phyloP scores from a whole-genome alignment of 1,284 basidiomycete genomes.

The Singerocomus inundabilis region DNA sequence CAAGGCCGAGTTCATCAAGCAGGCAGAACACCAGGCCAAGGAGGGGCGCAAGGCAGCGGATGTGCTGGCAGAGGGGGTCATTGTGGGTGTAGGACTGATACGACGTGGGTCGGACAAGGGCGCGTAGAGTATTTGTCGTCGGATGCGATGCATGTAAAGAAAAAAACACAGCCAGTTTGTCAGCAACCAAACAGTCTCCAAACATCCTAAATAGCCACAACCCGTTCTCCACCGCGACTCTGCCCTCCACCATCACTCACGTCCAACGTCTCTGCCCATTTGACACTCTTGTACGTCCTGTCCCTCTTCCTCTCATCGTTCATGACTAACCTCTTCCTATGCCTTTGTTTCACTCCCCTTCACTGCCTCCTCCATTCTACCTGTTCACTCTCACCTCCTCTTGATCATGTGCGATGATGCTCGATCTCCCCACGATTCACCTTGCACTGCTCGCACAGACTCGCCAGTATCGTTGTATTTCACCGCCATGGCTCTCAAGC shows the following conservation, averaged over 20 bases:
- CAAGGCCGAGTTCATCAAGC: conserved; percentile 72
- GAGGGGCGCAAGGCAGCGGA: conserved; percentile 74
- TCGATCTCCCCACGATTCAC: conserved; percentile 31
- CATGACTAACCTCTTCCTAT: neutral
- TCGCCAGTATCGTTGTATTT: conserved; percentile 31
- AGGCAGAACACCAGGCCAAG: conserved; percentile 61
- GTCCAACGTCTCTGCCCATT: conserved; percentile 6
- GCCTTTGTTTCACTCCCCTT: neutral
- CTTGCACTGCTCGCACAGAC: conserved; percentile 20
- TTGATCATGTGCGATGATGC: conserved; percentile 46
- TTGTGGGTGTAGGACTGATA: conserved; percentile 74
- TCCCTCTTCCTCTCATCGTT: neutral
- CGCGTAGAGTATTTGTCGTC: too few species aligned
- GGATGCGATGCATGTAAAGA: too few species aligned
- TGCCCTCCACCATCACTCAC: conserved; percentile 51
- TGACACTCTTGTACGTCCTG: conserved; percentile 28
- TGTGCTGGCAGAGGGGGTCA: conserved; percentile 70
- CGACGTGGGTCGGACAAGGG: conserved; percentile 49
- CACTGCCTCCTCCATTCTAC: neutral
- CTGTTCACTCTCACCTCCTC: neutral
- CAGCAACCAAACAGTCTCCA: conserved; percentile 43
- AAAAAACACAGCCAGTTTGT: conserved; percentile 30
- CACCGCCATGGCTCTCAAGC: conserved; percentile 86
- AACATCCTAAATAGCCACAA: conserved; percentile 47
- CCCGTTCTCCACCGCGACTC: conserved; percentile 35